Evolutionary conservation across 2,329 filamentous ascomycete genomes (phyloP), one percentile per base, ranked within the genome.

Genomic region (Cordyceps tenuipes): DNA sequence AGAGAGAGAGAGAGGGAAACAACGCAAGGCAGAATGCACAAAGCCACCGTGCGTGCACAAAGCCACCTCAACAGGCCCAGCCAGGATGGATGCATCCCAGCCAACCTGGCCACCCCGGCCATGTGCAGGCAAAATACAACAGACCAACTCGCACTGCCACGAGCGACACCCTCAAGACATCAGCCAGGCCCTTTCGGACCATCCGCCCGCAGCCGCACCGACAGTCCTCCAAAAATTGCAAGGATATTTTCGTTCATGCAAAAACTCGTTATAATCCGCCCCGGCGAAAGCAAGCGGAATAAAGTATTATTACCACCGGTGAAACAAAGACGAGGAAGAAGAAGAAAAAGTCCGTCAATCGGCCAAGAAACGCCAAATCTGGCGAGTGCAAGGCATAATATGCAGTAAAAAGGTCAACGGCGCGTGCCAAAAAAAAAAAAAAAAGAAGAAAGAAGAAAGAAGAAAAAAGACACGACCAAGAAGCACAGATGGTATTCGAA

Each of bases 191-290:
- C 31, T 51, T 39, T 48, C 29, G 21, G 26, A 48, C 43, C 29
- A 31, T 17, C 10, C n/a, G 21, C 43, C 31, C 19, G 19, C 23
- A 7, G 54, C 31, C 36, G 48, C 12, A 8, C 29, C 12, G 19
- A 39, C 56, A 9, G 17, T 48, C 29, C 57, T 59, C 49, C 57
- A 26, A 74, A 46, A 46, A 73, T 73, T 26, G 13, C 21, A 44
- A 73, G 68, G 72, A 72, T 75, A 71, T 71, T 76, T 77, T 82
- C 77, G 78, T 82, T 61, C 79, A 82, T 83, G 79, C 75, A 80
- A 61, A 72, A 72, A 77, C 78, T 79, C 78, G 77, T 81, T 75
- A 79, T 78, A 72, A 43, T 36, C 46, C 59, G 51, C 52, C 59
- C 51, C 59, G 59, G 46, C 51, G 59, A 55, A 72, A 73, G 62